A percentile compares a stretch with the other conserved stretches of the same genome.
phyloP scores from a whole-genome alignment of 805 yeast species.

The Barnettozyma sucrosica region DNA sequence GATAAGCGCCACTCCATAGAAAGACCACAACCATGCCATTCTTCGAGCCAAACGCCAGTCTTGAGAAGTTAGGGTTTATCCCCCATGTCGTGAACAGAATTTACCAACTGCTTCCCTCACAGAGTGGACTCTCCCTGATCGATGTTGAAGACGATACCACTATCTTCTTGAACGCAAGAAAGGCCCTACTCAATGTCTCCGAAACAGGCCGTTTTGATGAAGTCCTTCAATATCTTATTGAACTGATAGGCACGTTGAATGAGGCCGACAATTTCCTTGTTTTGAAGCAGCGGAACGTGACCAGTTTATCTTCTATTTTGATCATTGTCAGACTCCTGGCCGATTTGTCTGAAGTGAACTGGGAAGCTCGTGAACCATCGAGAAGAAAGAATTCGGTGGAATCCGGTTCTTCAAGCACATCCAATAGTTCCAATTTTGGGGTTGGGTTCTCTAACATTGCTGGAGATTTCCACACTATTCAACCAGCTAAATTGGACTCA shows the following conservation, averaged over 20 bases:
- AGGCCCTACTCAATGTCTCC: slow-evolving; percentile 30
- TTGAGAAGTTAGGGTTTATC: slow-evolving; percentile 25
- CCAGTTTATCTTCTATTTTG: slow-evolving; percentile 31
- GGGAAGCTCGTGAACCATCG: slow-evolving; percentile 31
- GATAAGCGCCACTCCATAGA: neutral
- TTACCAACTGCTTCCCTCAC: slow-evolving; percentile 31
- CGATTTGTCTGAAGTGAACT: slow-evolving; percentile 34
- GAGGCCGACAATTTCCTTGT: slow-evolving; percentile 23
- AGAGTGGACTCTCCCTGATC: slow-evolving; percentile 29
- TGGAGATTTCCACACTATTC: slow-evolving; percentile 29
- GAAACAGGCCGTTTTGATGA: slow-evolving; percentile 26
- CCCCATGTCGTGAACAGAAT: slow-evolving; percentile 32
- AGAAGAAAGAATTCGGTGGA: slow-evolving; percentile 21
- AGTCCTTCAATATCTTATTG: slow-evolving; percentile 24
- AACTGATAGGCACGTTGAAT: slow-evolving; percentile 26
- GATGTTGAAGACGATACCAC: slow-evolving; percentile 33
- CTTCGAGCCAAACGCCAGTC: neutral
- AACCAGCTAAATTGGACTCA: slow-evolving; percentile 28
- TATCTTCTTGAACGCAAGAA: slow-evolving; percentile 29
- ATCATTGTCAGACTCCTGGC: slow-evolving; percentile 35
- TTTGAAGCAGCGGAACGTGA: slow-evolving; percentile 23
- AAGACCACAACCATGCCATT: neutral
- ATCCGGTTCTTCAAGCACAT: slow-evolving; percentile 17
- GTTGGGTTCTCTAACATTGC: slow-evolving; percentile 30
- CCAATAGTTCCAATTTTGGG: slow-evolving; percentile 20